Conservation (phyloP, 2,329 filamentous ascomycete species). For the Fusarium cicatricum region DNA sequence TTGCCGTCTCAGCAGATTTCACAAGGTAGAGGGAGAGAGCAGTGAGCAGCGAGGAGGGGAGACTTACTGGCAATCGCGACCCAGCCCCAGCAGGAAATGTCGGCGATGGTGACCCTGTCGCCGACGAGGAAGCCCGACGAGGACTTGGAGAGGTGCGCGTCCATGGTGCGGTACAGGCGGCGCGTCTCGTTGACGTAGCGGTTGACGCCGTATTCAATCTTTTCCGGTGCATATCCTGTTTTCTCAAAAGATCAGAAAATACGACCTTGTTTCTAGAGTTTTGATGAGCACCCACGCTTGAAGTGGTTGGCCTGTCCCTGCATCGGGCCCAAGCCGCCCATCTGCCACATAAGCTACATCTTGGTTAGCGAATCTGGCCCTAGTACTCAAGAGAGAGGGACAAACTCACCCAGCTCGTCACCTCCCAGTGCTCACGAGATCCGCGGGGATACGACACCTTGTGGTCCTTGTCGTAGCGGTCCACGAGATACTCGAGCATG, state of each 20-base stretch:
- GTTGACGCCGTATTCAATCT: slow-evolving; percentile 82
- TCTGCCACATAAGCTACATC: slow-evolving; percentile 72
- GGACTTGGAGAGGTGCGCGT: slow-evolving; percentile 71
- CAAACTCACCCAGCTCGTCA: slow-evolving; percentile 74
- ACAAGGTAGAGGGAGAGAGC: too few species aligned
- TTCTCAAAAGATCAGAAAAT: background rate
- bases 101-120: slow-evolving; percentile 75
- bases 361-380: slow-evolving; percentile 11
- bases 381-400: too few species aligned
- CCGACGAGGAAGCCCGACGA: slow-evolving; percentile 69
- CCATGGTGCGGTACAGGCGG: slow-evolving; percentile 81
- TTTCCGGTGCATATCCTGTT: slow-evolving; percentile 77
- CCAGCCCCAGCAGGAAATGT: slow-evolving; percentile 86
- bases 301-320: slow-evolving; percentile 87
- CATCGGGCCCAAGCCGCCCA: slow-evolving; percentile 83
- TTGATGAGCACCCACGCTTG: slow-evolving; percentile 55
- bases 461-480: slow-evolving; percentile 81
- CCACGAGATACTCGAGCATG: slow-evolving; percentile 85
- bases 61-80: slow-evolving; percentile 61
- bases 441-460: slow-evolving; percentile 82
- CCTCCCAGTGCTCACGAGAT: slow-evolving; percentile 78
- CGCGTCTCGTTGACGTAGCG: slow-evolving; percentile 85
- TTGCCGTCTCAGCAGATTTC: slow-evolving; percentile 5
- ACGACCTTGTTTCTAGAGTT: fast-evolving
- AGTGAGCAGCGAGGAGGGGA: too few species aligned